Evolutionary conservation across 257 asterid species (phyloP).

Genomic region (Solanum ossicruentum): DNA sequence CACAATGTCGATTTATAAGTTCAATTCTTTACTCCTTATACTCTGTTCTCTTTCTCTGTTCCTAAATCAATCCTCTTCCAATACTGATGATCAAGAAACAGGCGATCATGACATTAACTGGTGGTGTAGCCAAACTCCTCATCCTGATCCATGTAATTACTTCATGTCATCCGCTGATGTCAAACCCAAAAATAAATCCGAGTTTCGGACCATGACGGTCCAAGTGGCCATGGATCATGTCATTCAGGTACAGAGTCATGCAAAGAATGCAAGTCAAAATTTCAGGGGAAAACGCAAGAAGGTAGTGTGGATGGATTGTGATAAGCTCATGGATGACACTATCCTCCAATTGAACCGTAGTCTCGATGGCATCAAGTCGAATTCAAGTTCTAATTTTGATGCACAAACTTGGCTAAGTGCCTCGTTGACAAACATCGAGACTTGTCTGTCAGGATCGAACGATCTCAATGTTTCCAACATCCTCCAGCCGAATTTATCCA

Average conservation of each 20-base stretch:
- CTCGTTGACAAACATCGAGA: conserved; percentile 46
- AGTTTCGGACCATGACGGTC: conserved; percentile 38
- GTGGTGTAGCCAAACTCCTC: conserved; percentile 67
- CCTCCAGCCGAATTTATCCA: conserved; percentile 28
- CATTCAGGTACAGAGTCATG: conserved; percentile 12
- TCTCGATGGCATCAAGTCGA: conserved; percentile 11
- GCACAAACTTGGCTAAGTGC: conserved; percentile 85
- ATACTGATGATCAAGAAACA: not conserved
- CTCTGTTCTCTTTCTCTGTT: conserved; percentile 2
- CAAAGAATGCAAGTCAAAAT: conserved; percentile 2
- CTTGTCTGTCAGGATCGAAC: conserved; percentile 38
- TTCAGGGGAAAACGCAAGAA: conserved; percentile 16
- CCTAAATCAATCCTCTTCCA: not conserved
- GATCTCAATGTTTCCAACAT: conserved; percentile 31
- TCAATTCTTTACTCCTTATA: not conserved
- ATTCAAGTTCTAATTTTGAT: conserved; percentile 25
- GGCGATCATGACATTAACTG: conserved; percentile 11
- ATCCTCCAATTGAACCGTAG: conserved; percentile 37
- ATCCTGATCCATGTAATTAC: conserved; percentile 43
- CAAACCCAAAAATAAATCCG: conserved; percentile 20
- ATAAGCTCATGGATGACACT: conserved; percentile 33
- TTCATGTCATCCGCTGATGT: conserved; percentile 19
- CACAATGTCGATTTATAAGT: not conserved
- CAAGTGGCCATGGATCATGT: conserved; percentile 46
- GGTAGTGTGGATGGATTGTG: conserved; percentile 31